Conservation (phyloP, 2,329 filamentous ascomycete species). For the Rhinocladiella mackenziei region DNA sequence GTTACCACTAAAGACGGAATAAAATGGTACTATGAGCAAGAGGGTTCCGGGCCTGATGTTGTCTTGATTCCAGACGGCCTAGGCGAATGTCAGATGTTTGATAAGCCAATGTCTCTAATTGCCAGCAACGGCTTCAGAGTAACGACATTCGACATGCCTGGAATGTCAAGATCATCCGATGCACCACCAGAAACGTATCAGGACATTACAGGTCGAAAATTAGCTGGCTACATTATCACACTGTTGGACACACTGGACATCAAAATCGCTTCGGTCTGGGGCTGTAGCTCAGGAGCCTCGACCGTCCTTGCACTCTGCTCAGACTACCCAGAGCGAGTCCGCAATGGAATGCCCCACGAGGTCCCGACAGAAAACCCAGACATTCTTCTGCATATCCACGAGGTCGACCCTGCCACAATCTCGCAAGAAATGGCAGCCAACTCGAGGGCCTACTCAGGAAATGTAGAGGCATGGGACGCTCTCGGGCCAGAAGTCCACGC, state of each 20-base stretch:
- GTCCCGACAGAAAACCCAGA: background rate
- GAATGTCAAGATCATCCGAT: conserved; percentile 11
- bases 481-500: conserved; percentile 6
- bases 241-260: conserved; percentile 8
- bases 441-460: background rate
- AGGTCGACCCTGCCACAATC: conserved; percentile 1
- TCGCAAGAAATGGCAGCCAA: conserved; percentile 2
- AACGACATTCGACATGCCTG: conserved; percentile 19
- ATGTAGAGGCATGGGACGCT: conserved; percentile 8
- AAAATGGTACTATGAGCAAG: conserved; percentile 16
- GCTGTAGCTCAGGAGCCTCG: conserved; percentile 5
- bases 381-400: background rate
- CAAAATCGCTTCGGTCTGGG: conserved; percentile 4
- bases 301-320: conserved; percentile 6
- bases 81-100: conserved; percentile 15
- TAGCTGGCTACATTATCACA: conserved; percentile 2
- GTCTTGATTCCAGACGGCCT: conserved; percentile 14
- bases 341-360: conserved; percentile 7
- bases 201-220: conserved; percentile 10
- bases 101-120: conserved; percentile 13
- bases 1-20: conserved; percentile 11
- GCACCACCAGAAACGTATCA: conserved; percentile 11
- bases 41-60: conserved; percentile 11
- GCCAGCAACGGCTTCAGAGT: conserved; percentile 7
- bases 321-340: conserved; percentile 1